Percentiles rank a stretch among this genome's conserved stretches.
Conservation (phyloP, 495 filamentous ascomycete genomes). For the Aspergillus bridgeri region DNA sequence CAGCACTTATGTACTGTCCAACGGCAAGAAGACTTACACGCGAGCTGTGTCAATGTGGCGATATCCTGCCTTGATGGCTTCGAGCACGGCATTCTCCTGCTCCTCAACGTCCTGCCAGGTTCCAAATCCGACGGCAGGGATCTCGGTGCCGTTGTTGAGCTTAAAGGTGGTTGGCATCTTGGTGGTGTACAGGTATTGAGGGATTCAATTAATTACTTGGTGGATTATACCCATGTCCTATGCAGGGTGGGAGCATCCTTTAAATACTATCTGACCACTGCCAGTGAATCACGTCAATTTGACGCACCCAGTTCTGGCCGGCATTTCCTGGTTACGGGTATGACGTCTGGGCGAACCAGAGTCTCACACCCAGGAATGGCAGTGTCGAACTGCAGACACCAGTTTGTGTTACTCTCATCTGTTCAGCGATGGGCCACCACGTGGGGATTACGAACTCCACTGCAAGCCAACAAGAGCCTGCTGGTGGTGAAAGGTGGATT, state of each 20-base stretch:
- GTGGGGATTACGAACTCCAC: neutral
- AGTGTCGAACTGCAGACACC: neutral
- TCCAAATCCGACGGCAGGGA: conserved; percentile 46
- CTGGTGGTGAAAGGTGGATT: neutral
- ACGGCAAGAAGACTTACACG: conserved; percentile 32
- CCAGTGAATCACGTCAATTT: conserved; percentile 10
- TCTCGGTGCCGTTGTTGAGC: conserved; percentile 50
- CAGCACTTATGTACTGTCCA: conserved; percentile 2
- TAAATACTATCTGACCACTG: neutral
- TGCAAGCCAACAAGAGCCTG: neutral
- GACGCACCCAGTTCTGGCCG: conserved; percentile 10
- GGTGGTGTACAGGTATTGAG: neutral
- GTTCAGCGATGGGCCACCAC: neutral
- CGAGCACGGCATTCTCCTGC: conserved; percentile 44
- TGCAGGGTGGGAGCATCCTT: neutral
- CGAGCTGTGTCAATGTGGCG: conserved; percentile 59
- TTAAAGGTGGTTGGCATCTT: conserved; percentile 35
- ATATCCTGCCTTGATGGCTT: conserved; percentile 55
- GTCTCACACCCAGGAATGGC: neutral
- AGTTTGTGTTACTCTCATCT: neutral
- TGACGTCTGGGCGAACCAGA: conserved; percentile 8
- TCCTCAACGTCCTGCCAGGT: conserved; percentile 49
- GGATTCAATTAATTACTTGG: neutral
- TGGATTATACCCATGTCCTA: neutral
- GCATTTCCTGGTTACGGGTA: neutral